These are phyloP conservation scores for Didymella keratinophila DNA, from an alignment of 2,329 filamentous ascomycete genomes.

Conservation along the genomic window DNA sequence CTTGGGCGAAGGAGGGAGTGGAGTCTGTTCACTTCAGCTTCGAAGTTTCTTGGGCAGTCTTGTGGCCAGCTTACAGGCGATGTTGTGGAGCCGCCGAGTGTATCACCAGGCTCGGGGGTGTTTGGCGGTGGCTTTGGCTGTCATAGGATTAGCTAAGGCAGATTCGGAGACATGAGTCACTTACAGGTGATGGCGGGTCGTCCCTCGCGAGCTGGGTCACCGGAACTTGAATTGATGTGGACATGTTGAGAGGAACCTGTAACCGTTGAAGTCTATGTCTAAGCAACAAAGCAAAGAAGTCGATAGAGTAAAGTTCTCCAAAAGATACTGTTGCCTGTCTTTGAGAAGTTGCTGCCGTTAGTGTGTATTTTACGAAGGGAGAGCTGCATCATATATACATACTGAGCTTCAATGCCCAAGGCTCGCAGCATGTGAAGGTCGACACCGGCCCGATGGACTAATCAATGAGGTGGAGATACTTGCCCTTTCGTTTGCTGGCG, in stretches of 20 bases:
- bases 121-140: constrained; percentile 10
- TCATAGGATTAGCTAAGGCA: background rate
- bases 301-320: background rate
- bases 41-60: background rate
- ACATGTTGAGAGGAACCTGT: background rate
- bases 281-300: background rate
- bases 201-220: background rate
- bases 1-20: background rate
- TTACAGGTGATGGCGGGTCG: constrained; percentile 4
- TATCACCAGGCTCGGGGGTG: background rate
- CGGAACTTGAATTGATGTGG: background rate
- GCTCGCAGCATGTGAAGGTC: background rate
- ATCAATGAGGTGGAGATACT: background rate
- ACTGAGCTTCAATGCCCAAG: constrained; percentile 5
- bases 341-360: background rate
- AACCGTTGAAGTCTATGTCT: constrained; percentile 5
- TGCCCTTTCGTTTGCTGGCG: background rate
- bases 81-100: background rate
- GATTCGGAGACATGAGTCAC: background rate
- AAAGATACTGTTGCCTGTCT: background rate
- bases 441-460: background rate
- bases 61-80: background rate
- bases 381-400: constrained; percentile 1
- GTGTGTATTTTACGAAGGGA: background rate
- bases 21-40: background rate